phyloP scores from a whole-genome alignment of 2,329 filamentous ascomycete genomes.

The Xylariaceae sp. region DNA sequence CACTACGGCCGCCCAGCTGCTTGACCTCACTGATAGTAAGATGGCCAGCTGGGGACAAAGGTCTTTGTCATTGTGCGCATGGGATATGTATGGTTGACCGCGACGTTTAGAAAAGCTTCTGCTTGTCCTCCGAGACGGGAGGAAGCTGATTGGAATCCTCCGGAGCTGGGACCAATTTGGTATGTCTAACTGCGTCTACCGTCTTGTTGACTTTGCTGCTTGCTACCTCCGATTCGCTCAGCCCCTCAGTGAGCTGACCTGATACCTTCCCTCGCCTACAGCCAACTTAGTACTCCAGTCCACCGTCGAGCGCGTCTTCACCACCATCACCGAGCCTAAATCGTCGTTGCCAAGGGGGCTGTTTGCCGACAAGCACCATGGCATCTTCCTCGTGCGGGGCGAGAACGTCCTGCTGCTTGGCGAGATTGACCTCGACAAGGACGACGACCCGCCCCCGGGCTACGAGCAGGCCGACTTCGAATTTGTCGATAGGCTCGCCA shows the following conservation, averaged over 20 bases:
- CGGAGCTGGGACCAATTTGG: slow-evolving; percentile 98
- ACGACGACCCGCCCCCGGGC: slow-evolving; percentile 74
- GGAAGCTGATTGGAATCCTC: slow-evolving; percentile 88
- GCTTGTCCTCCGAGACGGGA: slow-evolving; percentile 83
- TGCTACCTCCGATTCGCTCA: slow-evolving; percentile 2
- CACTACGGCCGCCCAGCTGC: slow-evolving; percentile 88
- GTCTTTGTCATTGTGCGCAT: slow-evolving; percentile 2
- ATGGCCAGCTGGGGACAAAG: slow-evolving; percentile 10
- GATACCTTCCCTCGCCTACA: slow-evolving; percentile 32
- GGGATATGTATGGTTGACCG: slow-evolving; percentile 20
- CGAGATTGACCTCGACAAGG: slow-evolving; percentile 94
- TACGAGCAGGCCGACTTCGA: slow-evolving; percentile 62
- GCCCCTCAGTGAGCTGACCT: no score
- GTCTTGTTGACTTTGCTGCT: neutral
- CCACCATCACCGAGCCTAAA: slow-evolving; percentile 31
- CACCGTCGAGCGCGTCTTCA: slow-evolving; percentile 82
- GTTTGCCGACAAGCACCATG: slow-evolving; percentile 79
- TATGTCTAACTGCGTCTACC: slow-evolving; percentile 41
- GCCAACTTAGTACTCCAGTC: slow-evolving; percentile 94
- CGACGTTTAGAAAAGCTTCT: slow-evolving; percentile 77
- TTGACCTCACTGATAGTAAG: slow-evolving; percentile 97
- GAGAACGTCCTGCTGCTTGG: slow-evolving; percentile 96
- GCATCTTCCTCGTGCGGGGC: slow-evolving; percentile 86
- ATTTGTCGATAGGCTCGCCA: slow-evolving; percentile 66
- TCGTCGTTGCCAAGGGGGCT: slow-evolving; percentile 42